Evolutionary conservation across 2,329 filamentous ascomycete genomes (phyloP).

Genomic region (Huntiella omanensis): DNA sequence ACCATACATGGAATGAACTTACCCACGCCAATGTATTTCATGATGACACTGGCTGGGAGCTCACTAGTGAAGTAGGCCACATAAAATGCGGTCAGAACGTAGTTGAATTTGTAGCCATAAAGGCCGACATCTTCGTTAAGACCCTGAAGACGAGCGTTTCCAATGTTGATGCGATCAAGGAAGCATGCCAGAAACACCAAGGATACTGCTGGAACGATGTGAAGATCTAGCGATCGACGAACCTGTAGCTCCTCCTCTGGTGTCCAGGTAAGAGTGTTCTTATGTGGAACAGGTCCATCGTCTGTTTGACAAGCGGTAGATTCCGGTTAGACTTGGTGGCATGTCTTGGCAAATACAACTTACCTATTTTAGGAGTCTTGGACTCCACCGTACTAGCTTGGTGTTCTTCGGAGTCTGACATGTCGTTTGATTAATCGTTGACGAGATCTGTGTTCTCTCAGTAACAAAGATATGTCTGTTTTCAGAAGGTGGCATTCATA

Average conservation of each 20-base stretch:
- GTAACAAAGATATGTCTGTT: too few species aligned
- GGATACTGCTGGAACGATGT: constrained; percentile 32
- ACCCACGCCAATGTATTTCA: constrained; percentile 33
- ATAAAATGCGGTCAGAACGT: constrained; percentile 39
- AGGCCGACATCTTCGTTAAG: constrained; percentile 30
- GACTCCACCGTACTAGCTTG: too few species aligned
- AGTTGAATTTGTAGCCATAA: constrained; percentile 32
- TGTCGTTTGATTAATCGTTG: too few species aligned
- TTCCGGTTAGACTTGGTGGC: too few species aligned
- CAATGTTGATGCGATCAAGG: constrained; percentile 53
- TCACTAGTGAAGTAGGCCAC: constrained; percentile 36
- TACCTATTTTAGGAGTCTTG: too few species aligned
- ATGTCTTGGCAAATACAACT: too few species aligned
- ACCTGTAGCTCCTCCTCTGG: constrained; percentile 29
- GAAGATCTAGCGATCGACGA: constrained; percentile 32
- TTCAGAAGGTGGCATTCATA: too few species aligned
- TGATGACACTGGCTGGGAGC: constrained; percentile 34
- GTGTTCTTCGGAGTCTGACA: too few species aligned
- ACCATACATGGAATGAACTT: constrained; percentile 35
- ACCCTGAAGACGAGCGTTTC: constrained; percentile 37
- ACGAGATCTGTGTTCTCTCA: too few species aligned
- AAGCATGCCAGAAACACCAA: constrained; percentile 34
- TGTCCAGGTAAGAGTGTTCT: constrained; percentile 21
- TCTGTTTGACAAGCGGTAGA: too few species aligned
- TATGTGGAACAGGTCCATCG: neutral